phyloP scores from a whole-genome alignment of 139 green algal genomes.

The Chlamydomonas schloesseri region DNA sequence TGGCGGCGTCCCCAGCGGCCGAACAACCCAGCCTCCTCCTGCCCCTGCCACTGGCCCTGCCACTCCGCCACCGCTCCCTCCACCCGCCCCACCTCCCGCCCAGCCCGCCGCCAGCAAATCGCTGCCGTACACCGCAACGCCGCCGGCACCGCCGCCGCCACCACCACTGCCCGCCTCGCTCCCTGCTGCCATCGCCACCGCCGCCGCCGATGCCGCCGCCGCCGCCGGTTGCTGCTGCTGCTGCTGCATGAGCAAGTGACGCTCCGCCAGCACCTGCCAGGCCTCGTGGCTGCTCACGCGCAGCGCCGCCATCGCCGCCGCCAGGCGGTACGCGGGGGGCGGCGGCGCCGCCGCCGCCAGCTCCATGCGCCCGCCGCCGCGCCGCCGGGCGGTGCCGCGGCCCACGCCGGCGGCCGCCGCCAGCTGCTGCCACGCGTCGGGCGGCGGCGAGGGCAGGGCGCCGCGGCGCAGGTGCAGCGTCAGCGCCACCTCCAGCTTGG shows the following conservation, averaged over 20 bases:
- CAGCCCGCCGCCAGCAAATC: too few relatives aligned
- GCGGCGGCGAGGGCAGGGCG: background rate
- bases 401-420: background rate
- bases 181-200: background rate
- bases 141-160: background rate
- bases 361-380: background rate
- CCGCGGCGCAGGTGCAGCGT: background rate
- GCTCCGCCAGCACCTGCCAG: slow-evolving; percentile 30
- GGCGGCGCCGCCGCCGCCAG: background rate
- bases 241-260: background rate
- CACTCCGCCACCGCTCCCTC: too few relatives aligned
- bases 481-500: slow-evolving; percentile 11
- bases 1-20: too few relatives aligned
- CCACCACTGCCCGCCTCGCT: too few relatives aligned
- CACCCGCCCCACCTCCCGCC: too few relatives aligned
- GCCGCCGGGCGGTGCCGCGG: background rate
- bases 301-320: background rate
- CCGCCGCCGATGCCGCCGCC: background rate
- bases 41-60: too few relatives aligned
- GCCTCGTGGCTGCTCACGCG: slow-evolving; percentile 28
- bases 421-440: background rate
- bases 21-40: too few relatives aligned
- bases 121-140: too few relatives aligned
- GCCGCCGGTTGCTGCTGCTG: too few relatives aligned
- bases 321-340: slow-evolving; percentile 3